phyloP scores from a whole-genome alignment of 139 green algal species.

The Eudorina sp. region DNA sequence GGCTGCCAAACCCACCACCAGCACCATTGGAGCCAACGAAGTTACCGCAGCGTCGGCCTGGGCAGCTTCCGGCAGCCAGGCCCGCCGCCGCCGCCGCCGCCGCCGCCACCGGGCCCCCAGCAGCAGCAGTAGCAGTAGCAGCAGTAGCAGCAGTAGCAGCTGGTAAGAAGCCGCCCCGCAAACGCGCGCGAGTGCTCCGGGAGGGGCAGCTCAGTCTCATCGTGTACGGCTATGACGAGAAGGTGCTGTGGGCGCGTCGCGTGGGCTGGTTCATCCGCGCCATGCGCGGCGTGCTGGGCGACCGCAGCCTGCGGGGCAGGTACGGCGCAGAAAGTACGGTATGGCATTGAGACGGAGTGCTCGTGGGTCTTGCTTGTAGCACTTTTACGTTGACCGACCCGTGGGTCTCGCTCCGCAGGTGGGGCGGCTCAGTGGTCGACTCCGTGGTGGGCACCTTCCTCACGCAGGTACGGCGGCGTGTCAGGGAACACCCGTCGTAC shows the following conservation, averaged over 20 bases:
- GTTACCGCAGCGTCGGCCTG: no score
- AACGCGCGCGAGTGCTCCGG: slow-evolving; percentile 75
- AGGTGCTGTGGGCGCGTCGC: slow-evolving; percentile 49
- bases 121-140: slow-evolving; percentile 8
- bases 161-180: neutral
- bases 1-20: no score
- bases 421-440: slow-evolving; percentile 86
- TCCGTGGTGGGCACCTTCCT: slow-evolving; percentile 87
- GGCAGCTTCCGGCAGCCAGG: no score
- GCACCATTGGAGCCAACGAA: no score
- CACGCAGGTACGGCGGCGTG: slow-evolving; percentile 60
- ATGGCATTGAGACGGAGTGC: neutral
- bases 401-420: slow-evolving; percentile 52
- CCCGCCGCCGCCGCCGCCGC: neutral
- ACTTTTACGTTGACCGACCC: no score
- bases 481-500: no score
- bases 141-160: neutral
- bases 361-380: no score
- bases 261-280: slow-evolving; percentile 65
- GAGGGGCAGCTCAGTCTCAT: slow-evolving; percentile 83
- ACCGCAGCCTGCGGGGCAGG: slow-evolving; percentile 25
- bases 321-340: neutral
- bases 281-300: slow-evolving; percentile 53
- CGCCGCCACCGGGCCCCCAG: neutral
- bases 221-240: slow-evolving; percentile 82